A percentile compares a stretch with the other conserved stretches of the same genome.
phyloP scores from a whole-genome alignment of 2,329 filamentous ascomycete species.

The Phoma herbarum region DNA sequence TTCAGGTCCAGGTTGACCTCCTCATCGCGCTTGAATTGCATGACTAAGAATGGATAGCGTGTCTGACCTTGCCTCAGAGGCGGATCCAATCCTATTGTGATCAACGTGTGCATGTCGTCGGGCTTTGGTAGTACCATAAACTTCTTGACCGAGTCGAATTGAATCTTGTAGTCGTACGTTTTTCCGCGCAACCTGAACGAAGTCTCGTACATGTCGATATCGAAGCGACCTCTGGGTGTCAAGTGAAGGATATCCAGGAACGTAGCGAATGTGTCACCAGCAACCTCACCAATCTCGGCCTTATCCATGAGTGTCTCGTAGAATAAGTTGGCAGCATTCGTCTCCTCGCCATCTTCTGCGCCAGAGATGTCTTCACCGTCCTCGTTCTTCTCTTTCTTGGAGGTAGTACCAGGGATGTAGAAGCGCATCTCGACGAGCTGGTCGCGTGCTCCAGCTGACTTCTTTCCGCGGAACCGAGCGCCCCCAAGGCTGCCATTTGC shows the following conservation, averaged over 20 bases:
- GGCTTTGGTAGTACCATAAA: conserved; percentile 98
- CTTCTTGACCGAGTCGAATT: conserved; percentile 97
- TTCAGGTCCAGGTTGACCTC: conserved; percentile 97
- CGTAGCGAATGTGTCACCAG: conserved; percentile 97
- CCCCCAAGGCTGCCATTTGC: conserved; percentile 78
- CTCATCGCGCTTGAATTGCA: conserved; percentile 98
- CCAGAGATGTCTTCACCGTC: conserved; percentile 70
- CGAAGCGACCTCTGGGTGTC: conserved; percentile 97
- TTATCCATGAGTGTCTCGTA: conserved; percentile 98
- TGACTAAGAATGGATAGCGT: conserved; percentile 96
- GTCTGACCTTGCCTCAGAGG: conserved; percentile 97
- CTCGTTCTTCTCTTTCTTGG: conserved; percentile 73
- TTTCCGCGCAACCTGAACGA: conserved; percentile 98
- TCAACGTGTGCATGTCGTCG: conserved; percentile 95
- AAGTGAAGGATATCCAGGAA: conserved; percentile 97
- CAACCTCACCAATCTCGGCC: conserved; percentile 97
- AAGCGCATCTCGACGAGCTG: conserved; percentile 99
- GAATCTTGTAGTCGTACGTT: conserved; percentile 99
- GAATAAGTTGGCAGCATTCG: conserved; percentile 96
- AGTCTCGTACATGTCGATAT: conserved; percentile 99
- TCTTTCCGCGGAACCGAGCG: conserved; percentile 80
- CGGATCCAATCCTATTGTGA: conserved; percentile 92
- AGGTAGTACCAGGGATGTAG: conserved; percentile 90
- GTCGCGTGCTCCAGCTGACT: conserved; percentile 86
- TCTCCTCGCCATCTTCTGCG: conserved; percentile 74